Conservation (phyloP, 164 flowering plant species). For the Paratinospora sagittata region DNA sequence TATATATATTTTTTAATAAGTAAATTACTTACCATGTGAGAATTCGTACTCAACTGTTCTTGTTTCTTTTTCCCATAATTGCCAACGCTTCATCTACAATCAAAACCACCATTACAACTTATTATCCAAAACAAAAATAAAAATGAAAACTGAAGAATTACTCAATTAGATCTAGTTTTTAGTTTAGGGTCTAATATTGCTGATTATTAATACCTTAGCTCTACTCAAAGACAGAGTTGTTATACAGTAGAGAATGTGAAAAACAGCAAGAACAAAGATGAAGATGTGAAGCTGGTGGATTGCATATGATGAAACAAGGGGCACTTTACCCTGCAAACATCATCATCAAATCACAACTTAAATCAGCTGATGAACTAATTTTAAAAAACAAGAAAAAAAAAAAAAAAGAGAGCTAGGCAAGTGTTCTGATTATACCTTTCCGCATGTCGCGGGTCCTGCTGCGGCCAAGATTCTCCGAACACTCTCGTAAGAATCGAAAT, state of each 20-base stretch:
- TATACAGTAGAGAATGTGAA: slow-evolving; percentile 3
- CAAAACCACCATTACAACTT: not conserved
- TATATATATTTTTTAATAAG: not conserved
- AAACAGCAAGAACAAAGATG: slow-evolving; percentile 1
- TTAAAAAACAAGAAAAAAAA: not conserved
- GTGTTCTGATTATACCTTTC: not conserved
- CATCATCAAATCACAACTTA: not conserved
- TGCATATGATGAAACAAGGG: not conserved
- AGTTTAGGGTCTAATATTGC: too few relatives aligned
- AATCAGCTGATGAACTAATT: not conserved
- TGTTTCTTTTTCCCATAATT: not conserved
- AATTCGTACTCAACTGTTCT: not conserved
- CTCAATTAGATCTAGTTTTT: not conserved
- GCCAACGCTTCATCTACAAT: not conserved
- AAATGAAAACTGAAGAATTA: too few relatives aligned
- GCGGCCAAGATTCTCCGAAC: not conserved
- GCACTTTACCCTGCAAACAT: not conserved
- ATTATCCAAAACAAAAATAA: not conserved
- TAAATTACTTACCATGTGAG: not conserved
- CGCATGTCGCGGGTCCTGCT: not conserved
- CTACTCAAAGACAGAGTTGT: not conserved
- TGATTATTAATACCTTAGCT: not conserved
- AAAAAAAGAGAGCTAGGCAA: not conserved
- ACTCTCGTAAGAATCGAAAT: not conserved
- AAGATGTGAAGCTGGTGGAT: slow-evolving; percentile 5